Evolutionary conservation across 768 basidiomycete species (phyloP), one percentile per base, ranked within the genome.

Genomic region (Boletellus emodensis): DNA sequence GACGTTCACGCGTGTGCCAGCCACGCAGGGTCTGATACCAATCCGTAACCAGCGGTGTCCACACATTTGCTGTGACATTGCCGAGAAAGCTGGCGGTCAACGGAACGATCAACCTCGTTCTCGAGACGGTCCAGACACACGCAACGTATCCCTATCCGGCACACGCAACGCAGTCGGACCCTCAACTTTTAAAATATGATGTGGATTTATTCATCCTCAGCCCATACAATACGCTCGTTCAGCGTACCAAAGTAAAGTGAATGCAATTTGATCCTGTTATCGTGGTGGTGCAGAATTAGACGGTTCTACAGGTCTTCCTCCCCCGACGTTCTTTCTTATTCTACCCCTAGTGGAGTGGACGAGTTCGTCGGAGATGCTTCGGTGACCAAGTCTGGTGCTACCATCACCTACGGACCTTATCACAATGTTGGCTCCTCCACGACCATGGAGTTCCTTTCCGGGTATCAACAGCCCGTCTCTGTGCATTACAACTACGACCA

Each of bases 371-470:
- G 73, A 15, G 86, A 85, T n/a, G 71, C 67, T 22, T 62, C 79
- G 6, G 84, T 78, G 12, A 82, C 84, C 35, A 88, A 89, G 67
- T 80, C 87, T 40, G 88, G 90, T 34, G 76, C 86, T 8, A 87
- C 87, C 5, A 68, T 96, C 33, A 92, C 90, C 11, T 94, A 94
- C 58, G 94, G 94, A 1, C 94, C 94, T 13, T 96, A 83, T 72
- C 78, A 82, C 62, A 79, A 84, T 52, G 74, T 95, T 41, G 87
- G 84, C 13, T 62, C 80, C 10, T 86, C 90, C 3, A 68, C 83
- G 1, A 76, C 72, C 44, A 43, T 69, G 8, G 72, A 73, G 4
- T 90, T 90, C 63, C 67, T 84, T 40, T 66, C 75, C 50, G 68
- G 74, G 39, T 69, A 81, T 59, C 90, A 94, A 61, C 78, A 85